Base-by-base conservation (phyloP, 2,329 filamentous ascomycete genomes). In the Macrophomina tecta region DNA sequence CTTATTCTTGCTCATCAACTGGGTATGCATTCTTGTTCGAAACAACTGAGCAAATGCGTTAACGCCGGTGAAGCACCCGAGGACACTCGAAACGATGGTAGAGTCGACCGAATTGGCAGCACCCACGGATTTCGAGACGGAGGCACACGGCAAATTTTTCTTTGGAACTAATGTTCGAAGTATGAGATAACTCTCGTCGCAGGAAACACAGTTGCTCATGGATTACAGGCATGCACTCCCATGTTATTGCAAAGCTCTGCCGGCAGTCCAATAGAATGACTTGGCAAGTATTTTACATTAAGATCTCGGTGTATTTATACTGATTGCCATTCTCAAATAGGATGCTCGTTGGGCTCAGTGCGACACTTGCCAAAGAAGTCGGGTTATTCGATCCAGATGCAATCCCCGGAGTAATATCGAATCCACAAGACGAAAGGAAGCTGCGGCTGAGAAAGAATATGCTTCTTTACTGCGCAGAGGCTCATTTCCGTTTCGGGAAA, bases 231-330 rank as follows among this genome's bases (percentile, higher is more conserved):
- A 49, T 62, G 28, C 58, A 62, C 18, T 42, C 58, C 11, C 58
- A 62, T 28, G 45, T 62, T 8, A 62, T 62, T 32, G 28, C 34
- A 30, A 28, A 32, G 16, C 32, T 62, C 14, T 23, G n/a, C 8
- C 45, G 58, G 18, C 63, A 65, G 32, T 49, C 42, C 12, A 65
- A 65, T 18, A 48, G 46, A 38, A 65, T 65, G 63, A 30, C 53
- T 32, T 65, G 63, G 63, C 56, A 40, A 11, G 52, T 49, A 38
- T 28, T 7, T 11, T 30, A 5, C 5, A 28, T 12, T 30, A 9
- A 4, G 9, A 23, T 3, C 9, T 12, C 0, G 1, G n/a, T 5
- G 6, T 28, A 11, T 7, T 16, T n/a, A 28, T n/a, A 30, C 58
- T n/a, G 7, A 61, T 46, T 46, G 16, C 11, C 5, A 14, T 14